Evolutionary conservation across 179 eudicot species (phyloP).

Genomic region (Beta macrorhiza): DNA sequence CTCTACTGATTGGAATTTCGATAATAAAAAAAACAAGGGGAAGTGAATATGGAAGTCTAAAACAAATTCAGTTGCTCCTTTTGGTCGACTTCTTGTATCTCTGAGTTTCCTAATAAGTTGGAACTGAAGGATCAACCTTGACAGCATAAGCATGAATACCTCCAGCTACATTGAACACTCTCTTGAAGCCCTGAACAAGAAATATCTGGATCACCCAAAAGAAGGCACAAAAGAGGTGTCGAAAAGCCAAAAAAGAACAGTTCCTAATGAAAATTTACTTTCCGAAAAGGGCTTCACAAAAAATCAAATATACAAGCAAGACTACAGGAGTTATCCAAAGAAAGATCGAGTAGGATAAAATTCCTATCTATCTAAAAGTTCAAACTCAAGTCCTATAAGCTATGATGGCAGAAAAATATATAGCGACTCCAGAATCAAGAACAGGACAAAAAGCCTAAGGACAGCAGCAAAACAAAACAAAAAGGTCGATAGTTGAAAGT

Average conservation of each 20-base stretch:
- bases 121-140: slow-evolving; percentile 81
- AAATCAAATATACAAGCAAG: not conserved
- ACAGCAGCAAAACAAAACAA: not conserved
- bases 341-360: not conserved
- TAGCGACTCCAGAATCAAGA: not conserved
- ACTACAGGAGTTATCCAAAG: not conserved
- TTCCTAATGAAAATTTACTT: not conserved
- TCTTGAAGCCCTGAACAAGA: slow-evolving; percentile 74
- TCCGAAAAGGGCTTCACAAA: not conserved
- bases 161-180: slow-evolving; percentile 77
- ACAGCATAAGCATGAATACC: slow-evolving; percentile 93
- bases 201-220: slow-evolving; percentile 5
- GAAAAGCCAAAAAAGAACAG: not conserved
- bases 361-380: not conserved
- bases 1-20: not conserved
- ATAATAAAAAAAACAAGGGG: not conserved
- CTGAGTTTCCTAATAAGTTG: slow-evolving; percentile 61
- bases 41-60: not conserved
- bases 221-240: not conserved
- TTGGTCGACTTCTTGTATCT: slow-evolving; percentile 6
- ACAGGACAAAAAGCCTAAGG: not conserved
- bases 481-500: not conserved
- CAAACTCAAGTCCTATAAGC: not conserved
- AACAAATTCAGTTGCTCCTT: slow-evolving; percentile 14
- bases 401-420: too few species aligned